phyloP scores from a whole-genome alignment of 371 early-diverging fungal genomes.

The Syncephalis plumigaleata region DNA sequence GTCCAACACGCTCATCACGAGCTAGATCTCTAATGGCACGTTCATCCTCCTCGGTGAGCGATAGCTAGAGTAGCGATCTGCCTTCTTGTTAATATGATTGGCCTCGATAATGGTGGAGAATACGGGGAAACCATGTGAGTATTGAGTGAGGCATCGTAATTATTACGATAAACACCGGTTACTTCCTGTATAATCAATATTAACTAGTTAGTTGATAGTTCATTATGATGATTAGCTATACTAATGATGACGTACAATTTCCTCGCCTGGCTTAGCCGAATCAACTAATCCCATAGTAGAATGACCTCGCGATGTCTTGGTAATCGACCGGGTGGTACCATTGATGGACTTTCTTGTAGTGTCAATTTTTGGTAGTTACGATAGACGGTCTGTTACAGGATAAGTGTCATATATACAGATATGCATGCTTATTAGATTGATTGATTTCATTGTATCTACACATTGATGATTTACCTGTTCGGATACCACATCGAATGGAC shows the following conservation, averaged over 20 bases:
- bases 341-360: constrained; percentile 96
- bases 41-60: constrained; percentile 87
- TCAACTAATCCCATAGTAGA: constrained; percentile 96
- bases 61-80: constrained; percentile 68
- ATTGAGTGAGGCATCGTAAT: constrained; percentile 80
- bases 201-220: not conserved
- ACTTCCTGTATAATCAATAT: constrained; percentile 53
- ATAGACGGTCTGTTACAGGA: constrained; percentile 93
- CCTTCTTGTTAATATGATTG: constrained; percentile 75
- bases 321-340: constrained; percentile 93
- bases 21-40: constrained; percentile 62
- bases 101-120: constrained; percentile 96
- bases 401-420: not conserved
- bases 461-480: constrained; percentile 35
- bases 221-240: constrained; percentile 7
- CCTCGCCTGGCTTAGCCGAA: constrained; percentile 95
- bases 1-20: constrained; percentile 64
- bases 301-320: constrained; percentile 95
- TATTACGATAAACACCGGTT: constrained; percentile 96
- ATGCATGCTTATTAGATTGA: not conserved
- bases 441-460: not conserved
- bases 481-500: constrained; percentile 83
- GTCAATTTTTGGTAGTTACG: constrained; percentile 97
- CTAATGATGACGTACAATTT: constrained; percentile 36
- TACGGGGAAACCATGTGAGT: constrained; percentile 95